Evolutionary conservation across 1,139 yeast species (phyloP).

Genomic region (Lodderomyces pseudojiufengensis): DNA sequence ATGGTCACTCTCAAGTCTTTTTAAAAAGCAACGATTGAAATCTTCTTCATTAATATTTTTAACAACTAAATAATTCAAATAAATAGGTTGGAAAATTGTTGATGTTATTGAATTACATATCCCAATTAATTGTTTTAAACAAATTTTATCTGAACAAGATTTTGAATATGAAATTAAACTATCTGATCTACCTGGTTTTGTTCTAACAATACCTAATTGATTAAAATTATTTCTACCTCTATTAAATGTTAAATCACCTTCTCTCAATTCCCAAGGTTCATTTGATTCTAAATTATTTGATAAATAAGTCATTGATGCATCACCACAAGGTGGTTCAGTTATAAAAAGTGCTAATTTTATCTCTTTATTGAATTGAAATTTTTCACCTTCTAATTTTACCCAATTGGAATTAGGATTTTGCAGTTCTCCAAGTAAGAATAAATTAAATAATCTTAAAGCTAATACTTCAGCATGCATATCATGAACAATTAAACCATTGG

Average conservation of each 20-base stretch:
- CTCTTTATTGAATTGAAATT: conserved; percentile 28
- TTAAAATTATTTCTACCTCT: conserved; percentile 69
- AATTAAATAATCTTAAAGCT: conserved; percentile 65
- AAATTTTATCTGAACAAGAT: conserved; percentile 84
- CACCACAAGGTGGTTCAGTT: conserved; percentile 92
- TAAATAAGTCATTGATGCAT: conserved; percentile 57
- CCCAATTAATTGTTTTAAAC: conserved; percentile 62
- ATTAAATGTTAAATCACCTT: not conserved
- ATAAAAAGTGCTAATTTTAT: conserved; percentile 57
- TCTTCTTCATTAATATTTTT: conserved; percentile 28
- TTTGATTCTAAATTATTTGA: conserved; percentile 16
- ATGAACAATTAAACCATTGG: conserved; percentile 64
- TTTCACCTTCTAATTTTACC: conserved; percentile 5
- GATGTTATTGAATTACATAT: conserved; percentile 51
- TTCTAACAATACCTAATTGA: conserved; percentile 63
- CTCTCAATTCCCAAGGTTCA: conserved; percentile 19
- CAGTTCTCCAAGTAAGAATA: conserved; percentile 31
- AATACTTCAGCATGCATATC: conserved; percentile 90
- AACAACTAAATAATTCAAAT: conserved; percentile 52
- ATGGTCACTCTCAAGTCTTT: conserved; percentile 13
- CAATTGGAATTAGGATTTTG: conserved; percentile 5
- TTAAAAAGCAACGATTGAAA: conserved; percentile 50
- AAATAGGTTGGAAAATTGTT: conserved; percentile 35
- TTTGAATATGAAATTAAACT: conserved; percentile 68
- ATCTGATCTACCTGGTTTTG: conserved; percentile 88